phyloP scores from a whole-genome alignment of 2,329 filamentous ascomycete genomes.

The Aaosphaeria arxii region DNA sequence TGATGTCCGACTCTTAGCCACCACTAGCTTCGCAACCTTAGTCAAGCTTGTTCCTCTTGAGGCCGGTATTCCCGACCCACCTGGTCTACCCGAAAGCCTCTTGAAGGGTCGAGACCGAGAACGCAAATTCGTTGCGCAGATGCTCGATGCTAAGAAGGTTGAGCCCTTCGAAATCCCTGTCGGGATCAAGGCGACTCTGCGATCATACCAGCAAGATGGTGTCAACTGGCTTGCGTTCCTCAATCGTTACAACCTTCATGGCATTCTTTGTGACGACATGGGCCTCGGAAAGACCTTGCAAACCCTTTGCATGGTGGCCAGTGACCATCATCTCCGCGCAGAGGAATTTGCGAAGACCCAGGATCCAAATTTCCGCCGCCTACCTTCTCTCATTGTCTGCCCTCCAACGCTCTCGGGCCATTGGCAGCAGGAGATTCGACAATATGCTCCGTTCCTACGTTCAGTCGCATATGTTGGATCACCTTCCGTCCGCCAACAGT shows the following conservation, averaged over 20 bases:
- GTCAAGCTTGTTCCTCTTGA: slow-evolving; percentile 97
- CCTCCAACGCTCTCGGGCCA: slow-evolving; percentile 95
- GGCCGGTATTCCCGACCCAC: slow-evolving; percentile 94
- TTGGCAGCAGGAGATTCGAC: slow-evolving; percentile 97
- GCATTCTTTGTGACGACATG: slow-evolving; percentile 99
- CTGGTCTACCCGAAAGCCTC: slow-evolving; percentile 83
- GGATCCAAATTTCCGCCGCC: slow-evolving; percentile 69
- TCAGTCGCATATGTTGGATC: slow-evolving; percentile 90
- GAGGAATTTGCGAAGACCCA: slow-evolving; percentile 85
- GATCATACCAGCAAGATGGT: slow-evolving; percentile 96
- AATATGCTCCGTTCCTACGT: slow-evolving; percentile 90
- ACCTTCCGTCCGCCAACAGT: slow-evolving; percentile 71
- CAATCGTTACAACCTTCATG: slow-evolving; percentile 96
- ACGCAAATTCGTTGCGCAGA: slow-evolving; percentile 92
- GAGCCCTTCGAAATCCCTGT: slow-evolving; percentile 92
- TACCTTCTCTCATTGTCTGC: slow-evolving; percentile 93
- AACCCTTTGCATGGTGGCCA: slow-evolving; percentile 96
- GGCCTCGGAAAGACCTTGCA: slow-evolving; percentile 96
- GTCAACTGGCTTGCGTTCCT: slow-evolving; percentile 99
- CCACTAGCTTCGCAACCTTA: slow-evolving; percentile 92
- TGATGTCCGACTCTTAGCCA: slow-evolving; percentile 89
- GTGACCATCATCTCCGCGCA: slow-evolving; percentile 89
- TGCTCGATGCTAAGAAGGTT: slow-evolving; percentile 95
- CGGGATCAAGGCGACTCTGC: slow-evolving; percentile 92
- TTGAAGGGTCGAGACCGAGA: slow-evolving; percentile 89